These are phyloP conservation scores for Rhazya stricta DNA, from an alignment of 257 asterid species.

Conservation along the genomic window DNA sequence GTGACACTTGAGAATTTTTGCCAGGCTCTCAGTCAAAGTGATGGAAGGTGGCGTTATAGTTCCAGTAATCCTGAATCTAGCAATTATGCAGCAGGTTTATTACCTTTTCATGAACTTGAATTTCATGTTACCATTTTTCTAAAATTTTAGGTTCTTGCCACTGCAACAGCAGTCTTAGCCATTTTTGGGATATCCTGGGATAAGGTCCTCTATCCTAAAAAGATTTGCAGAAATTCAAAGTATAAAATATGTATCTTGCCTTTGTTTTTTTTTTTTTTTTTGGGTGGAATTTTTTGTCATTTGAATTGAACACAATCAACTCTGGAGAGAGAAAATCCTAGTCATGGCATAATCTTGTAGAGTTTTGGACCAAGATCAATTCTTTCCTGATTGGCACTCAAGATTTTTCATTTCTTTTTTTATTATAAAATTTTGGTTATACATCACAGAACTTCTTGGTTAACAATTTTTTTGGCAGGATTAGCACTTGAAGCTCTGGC, in stretches of 20 bases:
- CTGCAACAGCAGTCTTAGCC: not conserved
- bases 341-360: not conserved
- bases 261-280: too few species aligned
- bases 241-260: not conserved
- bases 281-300: not conserved
- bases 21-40: slow-evolving; percentile 97
- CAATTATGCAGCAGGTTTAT: slow-evolving; percentile 78
- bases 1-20: slow-evolving; percentile 19
- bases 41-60: slow-evolving; percentile 94
- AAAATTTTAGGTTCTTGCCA: not conserved
- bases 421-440: not conserved
- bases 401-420: not conserved
- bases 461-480: slow-evolving; percentile 39
- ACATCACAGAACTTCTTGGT: not conserved
- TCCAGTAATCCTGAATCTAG: slow-evolving; percentile 84
- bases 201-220: not conserved
- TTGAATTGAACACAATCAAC: not conserved
- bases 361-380: not conserved
- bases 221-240: not conserved
- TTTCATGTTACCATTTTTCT: not conserved
- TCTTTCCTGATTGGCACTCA: not conserved
- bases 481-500: slow-evolving; percentile 84
- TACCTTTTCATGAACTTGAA: not conserved
- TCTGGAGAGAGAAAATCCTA: not conserved
- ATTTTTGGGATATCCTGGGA: not conserved